Conservation (phyloP, 306 rosid genomes). For the Malus orientalis region DNA sequence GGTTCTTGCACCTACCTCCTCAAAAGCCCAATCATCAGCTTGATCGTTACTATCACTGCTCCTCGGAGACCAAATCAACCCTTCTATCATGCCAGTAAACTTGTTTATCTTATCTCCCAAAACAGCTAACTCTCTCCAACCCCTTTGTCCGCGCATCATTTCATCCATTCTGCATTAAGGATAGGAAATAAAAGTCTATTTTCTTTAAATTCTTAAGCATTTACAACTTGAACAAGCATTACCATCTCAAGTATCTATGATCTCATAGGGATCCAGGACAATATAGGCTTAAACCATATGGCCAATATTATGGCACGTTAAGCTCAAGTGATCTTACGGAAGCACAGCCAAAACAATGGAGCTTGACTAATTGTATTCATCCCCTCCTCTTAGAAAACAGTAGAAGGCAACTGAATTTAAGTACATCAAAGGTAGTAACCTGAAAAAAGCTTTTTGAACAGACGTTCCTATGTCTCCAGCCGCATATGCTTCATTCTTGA, state of each 20-base stretch:
- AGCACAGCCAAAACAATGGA: not conserved
- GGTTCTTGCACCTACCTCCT: slow-evolving; percentile 59
- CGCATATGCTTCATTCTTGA: slow-evolving; percentile 57
- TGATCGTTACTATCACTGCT: slow-evolving; percentile 48
- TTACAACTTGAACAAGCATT: not conserved
- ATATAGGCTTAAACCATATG: not conserved
- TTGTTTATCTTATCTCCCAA: slow-evolving; percentile 91
- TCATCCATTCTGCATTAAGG: slow-evolving; percentile 77
- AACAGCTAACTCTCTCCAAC: slow-evolving; percentile 91
- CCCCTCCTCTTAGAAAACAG: not conserved
- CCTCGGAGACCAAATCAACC: slow-evolving; percentile 91
- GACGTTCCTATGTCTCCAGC: slow-evolving; percentile 78
- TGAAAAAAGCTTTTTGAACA: slow-evolving; percentile 69
- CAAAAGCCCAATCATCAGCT: slow-evolving; percentile 80
- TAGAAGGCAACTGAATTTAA: slow-evolving; percentile 16
- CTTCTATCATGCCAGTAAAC: slow-evolving; percentile 94
- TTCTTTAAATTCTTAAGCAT: not conserved
- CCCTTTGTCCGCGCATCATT: slow-evolving; percentile 99
- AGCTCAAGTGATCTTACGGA: not conserved
- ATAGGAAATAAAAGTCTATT: not conserved
- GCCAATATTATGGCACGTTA: not conserved
- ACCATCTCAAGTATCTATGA: not conserved
- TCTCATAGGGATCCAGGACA: not conserved
- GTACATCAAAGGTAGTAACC: slow-evolving; percentile 42
- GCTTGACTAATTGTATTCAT: not conserved